Evolutionary conservation across 1,284 basidiomycete genomes (phyloP).

Genomic region (Cryptococcus floricola): DNA sequence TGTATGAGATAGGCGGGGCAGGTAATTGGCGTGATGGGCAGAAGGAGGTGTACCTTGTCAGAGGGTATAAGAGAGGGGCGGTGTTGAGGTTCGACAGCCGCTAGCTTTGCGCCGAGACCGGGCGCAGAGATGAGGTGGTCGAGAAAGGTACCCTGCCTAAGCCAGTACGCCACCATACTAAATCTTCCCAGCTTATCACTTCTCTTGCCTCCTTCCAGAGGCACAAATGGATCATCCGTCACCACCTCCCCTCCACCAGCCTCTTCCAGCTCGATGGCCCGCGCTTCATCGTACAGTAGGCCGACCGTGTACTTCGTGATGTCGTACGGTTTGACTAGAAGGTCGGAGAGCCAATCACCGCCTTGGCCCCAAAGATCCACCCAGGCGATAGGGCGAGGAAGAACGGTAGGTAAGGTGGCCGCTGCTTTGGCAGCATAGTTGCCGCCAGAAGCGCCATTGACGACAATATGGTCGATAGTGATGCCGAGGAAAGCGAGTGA

Average conservation of each 20-base stretch:
- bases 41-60: too few species aligned
- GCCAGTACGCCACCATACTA: slow-evolving; percentile 1
- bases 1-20: too few species aligned
- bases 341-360: slow-evolving; percentile 7
- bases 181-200: background rate
- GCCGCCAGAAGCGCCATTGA: slow-evolving; percentile 11
- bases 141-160: background rate
- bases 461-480: slow-evolving; percentile 4
- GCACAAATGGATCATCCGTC: background rate
- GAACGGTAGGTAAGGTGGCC: slow-evolving; percentile 1
- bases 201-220: background rate
- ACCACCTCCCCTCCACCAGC: background rate
- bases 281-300: background rate
- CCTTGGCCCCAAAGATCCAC: slow-evolving; percentile 4
- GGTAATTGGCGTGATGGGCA: too few species aligned
- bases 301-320: background rate
- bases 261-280: background rate
- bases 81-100: too few species aligned
- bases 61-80: too few species aligned
- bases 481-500: background rate
- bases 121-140: background rate
- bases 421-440: slow-evolving; percentile 9
- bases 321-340: background rate
- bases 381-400: slow-evolving; percentile 5
- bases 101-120: too few species aligned